A percentile compares a stretch with the other conserved stretches of the same genome.
Evolutionary conservation across 2,329 filamentous ascomycete species (phyloP).

Genomic region (Microdochium trichocladiopsis): DNA sequence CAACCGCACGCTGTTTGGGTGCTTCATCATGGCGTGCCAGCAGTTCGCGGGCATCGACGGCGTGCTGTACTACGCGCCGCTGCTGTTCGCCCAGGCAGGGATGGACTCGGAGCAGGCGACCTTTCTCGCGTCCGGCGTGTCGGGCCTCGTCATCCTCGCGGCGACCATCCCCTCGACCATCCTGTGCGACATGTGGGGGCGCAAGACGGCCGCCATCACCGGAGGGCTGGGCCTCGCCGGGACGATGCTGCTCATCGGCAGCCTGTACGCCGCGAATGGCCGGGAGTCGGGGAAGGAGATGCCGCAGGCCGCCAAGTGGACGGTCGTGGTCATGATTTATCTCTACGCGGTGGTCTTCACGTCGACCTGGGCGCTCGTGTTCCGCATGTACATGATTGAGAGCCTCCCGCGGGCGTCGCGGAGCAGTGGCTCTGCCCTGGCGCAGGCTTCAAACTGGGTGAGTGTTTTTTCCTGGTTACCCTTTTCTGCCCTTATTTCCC

Average conservation of each 20-base stretch:
- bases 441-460: conserved; percentile 46
- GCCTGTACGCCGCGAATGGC: conserved; percentile 37
- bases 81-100: conserved; percentile 53
- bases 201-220: conserved; percentile 43
- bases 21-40: conserved; percentile 52
- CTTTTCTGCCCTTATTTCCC: neutral
- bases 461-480: conserved; percentile 3
- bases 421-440: conserved; percentile 45
- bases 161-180: conserved; percentile 26
- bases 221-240: conserved; percentile 42
- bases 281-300: conserved; percentile 19
- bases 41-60: conserved; percentile 56
- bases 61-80: conserved; percentile 53
- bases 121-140: conserved; percentile 16
- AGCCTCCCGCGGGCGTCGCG: conserved; percentile 48
- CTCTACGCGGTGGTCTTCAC: conserved; percentile 38
- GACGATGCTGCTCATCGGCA: conserved; percentile 46
- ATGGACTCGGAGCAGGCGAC: conserved; percentile 32
- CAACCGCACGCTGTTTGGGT: conserved; percentile 39
- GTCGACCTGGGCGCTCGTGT: conserved; percentile 43
- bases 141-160: conserved; percentile 16
- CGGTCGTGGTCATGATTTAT: conserved; percentile 43
- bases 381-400: conserved; percentile 47
- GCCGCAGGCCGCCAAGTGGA: conserved; percentile 27
- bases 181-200: conserved; percentile 49